A percentile compares a stretch with the other conserved stretches of the same genome.
Evolutionary conservation across 2,329 filamentous ascomycete species (phyloP).

Genomic region (Microthyrium microscopicum): DNA sequence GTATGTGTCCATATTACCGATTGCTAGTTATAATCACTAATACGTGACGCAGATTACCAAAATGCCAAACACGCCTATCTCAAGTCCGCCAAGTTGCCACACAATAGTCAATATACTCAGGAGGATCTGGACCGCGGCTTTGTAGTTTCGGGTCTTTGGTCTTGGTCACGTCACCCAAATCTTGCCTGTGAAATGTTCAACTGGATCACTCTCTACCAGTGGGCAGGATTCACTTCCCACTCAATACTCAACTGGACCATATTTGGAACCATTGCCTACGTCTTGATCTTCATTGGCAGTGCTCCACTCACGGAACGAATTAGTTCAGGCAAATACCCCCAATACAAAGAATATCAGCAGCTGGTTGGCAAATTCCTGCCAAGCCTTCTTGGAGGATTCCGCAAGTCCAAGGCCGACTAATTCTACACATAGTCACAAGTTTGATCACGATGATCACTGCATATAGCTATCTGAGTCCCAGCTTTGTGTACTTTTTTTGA

Average conservation of each 20-base stretch:
- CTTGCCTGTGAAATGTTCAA: constrained; percentile 84
- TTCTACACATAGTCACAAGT: too few relatives aligned
- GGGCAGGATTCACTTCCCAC: constrained; percentile 61
- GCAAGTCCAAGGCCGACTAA: too few relatives aligned
- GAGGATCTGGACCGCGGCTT: constrained; percentile 84
- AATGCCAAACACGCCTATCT: constrained; percentile 62
- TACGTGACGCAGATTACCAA: constrained; percentile 50
- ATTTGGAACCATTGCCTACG: constrained; percentile 49
- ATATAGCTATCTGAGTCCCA: too few relatives aligned
- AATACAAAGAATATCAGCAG: constrained; percentile 72
- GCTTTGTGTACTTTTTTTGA: too few relatives aligned
- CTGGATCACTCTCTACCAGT: constrained; percentile 79
- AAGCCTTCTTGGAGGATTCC: constrained; percentile 5
- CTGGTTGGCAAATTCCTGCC: constrained; percentile 76
- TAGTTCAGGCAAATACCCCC: constrained; percentile 66
- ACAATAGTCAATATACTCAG: constrained; percentile 39
- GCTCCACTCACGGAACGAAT: constrained; percentile 77
- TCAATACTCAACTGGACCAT: constrained; percentile 65
- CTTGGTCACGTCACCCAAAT: constrained; percentile 82
- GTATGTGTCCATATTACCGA: constrained; percentile 25
- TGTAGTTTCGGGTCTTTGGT: constrained; percentile 68
- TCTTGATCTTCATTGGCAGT: constrained; percentile 76
- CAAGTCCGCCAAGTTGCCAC: constrained; percentile 52
- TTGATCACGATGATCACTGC: too few relatives aligned
- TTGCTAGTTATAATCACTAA: constrained; percentile 2